Conservation (phyloP, 1,284 basidiomycete species). For the Ceratobasidium papillatum region DNA sequence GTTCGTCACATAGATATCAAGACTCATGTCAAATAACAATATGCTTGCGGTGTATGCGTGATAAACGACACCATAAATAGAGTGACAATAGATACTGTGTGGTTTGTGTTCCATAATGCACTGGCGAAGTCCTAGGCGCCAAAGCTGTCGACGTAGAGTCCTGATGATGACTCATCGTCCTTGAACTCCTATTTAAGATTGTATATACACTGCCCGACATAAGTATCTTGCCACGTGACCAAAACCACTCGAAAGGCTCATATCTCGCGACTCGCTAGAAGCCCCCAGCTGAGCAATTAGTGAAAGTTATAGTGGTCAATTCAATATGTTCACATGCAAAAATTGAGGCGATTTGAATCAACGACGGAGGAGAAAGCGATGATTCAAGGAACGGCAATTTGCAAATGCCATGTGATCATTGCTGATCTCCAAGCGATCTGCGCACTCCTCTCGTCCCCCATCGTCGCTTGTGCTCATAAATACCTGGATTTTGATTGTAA, state of each 20-base stretch:
- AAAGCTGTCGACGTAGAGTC: too few species aligned
- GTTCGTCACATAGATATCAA: too few species aligned
- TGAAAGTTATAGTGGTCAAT: not conserved
- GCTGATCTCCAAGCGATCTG: not conserved
- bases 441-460: not conserved
- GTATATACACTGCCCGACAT: not conserved
- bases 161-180: too few species aligned
- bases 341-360: not conserved
- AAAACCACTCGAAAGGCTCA: not conserved
- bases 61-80: too few species aligned
- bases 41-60: too few species aligned
- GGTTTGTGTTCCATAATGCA: too few species aligned
- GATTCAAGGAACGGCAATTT: not conserved
- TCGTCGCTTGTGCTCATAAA: not conserved
- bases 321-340: not conserved
- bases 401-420: not conserved
- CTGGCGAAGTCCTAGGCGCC: too few species aligned
- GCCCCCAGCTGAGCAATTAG: not conserved
- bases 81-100: too few species aligned
- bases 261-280: not conserved
- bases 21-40: too few species aligned
- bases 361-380: not conserved
- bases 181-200: too few species aligned
- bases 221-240: slow-evolving; percentile 8
- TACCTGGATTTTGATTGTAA: not conserved